These are phyloP conservation scores for Adiantum capillusveneris DNA, from an alignment of 75 land plant genomes.

Conservation along the genomic window DNA sequence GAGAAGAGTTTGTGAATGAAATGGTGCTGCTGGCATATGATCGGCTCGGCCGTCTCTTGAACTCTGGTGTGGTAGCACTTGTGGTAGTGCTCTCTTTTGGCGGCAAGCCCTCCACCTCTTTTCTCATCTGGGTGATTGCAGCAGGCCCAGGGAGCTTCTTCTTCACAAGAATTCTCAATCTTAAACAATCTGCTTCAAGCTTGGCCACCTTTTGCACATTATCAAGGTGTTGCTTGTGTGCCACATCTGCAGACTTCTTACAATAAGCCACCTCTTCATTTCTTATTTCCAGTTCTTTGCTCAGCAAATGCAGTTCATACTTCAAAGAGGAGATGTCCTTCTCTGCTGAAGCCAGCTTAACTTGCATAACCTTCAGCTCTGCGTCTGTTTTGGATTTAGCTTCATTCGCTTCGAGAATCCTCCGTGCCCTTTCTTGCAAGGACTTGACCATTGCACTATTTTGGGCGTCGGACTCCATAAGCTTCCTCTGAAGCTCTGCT, in stretches of 20 bases:
- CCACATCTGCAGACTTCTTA: conserved; percentile 50
- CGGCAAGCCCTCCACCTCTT: conserved; percentile 32
- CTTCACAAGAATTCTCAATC: conserved; percentile 33
- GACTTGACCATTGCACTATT: conserved; percentile 12
- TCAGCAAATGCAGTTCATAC: conserved; percentile 30
- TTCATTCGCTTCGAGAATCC: conserved; percentile 36
- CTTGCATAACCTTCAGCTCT: conserved; percentile 48
- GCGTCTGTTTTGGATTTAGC: conserved; percentile 61
- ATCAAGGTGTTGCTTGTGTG: conserved; percentile 71
- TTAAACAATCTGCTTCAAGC: conserved; percentile 79
- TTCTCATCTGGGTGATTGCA: conserved; percentile 25
- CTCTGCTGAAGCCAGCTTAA: conserved; percentile 44
- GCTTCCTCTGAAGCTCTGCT: conserved; percentile 34
- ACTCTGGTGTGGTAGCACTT: not conserved
- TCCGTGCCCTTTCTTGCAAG: conserved; percentile 18
- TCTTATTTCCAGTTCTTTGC: conserved; percentile 43
- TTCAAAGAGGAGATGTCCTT: conserved; percentile 60
- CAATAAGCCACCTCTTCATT: conserved; percentile 58
- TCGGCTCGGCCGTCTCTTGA: too few species aligned
- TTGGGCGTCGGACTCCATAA: conserved; percentile 32
- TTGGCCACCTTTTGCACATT: conserved; percentile 61
- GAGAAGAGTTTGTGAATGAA: too few species aligned
- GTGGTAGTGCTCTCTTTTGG: conserved; percentile 9
- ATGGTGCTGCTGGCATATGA: too few species aligned
- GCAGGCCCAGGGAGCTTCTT: conserved; percentile 37